Evolutionary conservation across 1,139 yeast species (phyloP).

Genomic region (Nakaseomyces uthaithaninus): DNA sequence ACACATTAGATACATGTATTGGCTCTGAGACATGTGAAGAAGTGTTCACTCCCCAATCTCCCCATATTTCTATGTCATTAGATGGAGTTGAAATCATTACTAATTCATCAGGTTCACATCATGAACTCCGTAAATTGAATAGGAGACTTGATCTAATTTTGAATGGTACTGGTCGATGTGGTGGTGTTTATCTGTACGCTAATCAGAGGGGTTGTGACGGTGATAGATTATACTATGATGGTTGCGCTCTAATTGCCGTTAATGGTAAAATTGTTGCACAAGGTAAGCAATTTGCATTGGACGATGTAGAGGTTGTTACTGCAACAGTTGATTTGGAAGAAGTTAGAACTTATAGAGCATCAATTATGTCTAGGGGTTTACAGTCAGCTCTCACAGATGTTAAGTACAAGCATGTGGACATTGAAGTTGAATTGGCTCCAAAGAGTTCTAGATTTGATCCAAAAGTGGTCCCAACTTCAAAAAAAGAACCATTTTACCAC

Average conservation of each 20-base stretch:
- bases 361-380: constrained; percentile 65
- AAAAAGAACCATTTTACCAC: constrained; percentile 52
- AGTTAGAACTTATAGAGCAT: constrained; percentile 70
- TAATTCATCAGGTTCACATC: constrained; percentile 94
- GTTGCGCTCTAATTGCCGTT: constrained; percentile 88
- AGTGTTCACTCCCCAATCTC: constrained; percentile 89
- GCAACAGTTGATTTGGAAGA: constrained; percentile 93
- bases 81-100: constrained; percentile 96
- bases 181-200: constrained; percentile 88
- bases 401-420: constrained; percentile 51
- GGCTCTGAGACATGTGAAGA: constrained; percentile 99
- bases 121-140: constrained; percentile 82
- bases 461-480: constrained; percentile 49
- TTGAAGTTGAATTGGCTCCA: constrained; percentile 57
- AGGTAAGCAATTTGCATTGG: constrained; percentile 79
- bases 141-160: constrained; percentile 75
- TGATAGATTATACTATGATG: constrained; percentile 91
- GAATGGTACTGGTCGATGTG: constrained; percentile 92
- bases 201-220: constrained; percentile 99
- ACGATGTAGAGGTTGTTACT: constrained; percentile 85
- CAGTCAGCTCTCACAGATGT: constrained; percentile 52
- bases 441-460: constrained; percentile 52
- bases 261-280: constrained; percentile 90
- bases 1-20: constrained; percentile 74
- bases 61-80: constrained; percentile 82